Evolutionary conservation across 2,329 filamentous ascomycete species (phyloP).

Genomic region (Daldinia sp.): DNA sequence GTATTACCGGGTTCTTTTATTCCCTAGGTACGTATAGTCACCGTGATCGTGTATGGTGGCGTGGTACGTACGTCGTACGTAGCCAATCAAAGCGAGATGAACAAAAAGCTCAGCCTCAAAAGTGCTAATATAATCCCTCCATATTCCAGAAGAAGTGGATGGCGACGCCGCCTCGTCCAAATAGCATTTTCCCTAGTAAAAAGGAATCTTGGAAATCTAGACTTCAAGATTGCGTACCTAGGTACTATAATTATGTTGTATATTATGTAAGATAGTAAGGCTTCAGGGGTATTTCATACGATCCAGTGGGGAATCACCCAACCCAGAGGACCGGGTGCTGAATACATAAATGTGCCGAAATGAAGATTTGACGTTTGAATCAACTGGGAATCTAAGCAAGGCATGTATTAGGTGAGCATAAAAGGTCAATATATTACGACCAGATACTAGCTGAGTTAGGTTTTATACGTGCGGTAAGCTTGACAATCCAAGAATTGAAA

Average conservation of each 20-base stretch:
- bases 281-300: neutral
- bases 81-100: slow-evolving; percentile 15
- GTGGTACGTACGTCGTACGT: neutral
- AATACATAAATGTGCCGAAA: neutral
- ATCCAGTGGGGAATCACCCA: neutral
- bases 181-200: too few relatives aligned
- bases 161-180: neutral
- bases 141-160: neutral
- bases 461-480: neutral
- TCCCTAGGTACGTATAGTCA: slow-evolving; percentile 6
- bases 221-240: neutral
- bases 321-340: neutral
- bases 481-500: neutral
- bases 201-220: neutral
- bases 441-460: neutral
- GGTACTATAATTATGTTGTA: neutral
- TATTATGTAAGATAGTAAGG: neutral
- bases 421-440: neutral
- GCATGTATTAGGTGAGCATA: neutral
- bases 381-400: neutral
- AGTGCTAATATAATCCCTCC: neutral
- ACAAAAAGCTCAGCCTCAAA: slow-evolving; percentile 1
- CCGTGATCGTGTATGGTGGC: neutral
- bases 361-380: neutral
- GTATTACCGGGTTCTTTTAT: neutral